Conservation (phyloP, 208 protist genomes). For the Acanthamoeba castellanii region DNA sequence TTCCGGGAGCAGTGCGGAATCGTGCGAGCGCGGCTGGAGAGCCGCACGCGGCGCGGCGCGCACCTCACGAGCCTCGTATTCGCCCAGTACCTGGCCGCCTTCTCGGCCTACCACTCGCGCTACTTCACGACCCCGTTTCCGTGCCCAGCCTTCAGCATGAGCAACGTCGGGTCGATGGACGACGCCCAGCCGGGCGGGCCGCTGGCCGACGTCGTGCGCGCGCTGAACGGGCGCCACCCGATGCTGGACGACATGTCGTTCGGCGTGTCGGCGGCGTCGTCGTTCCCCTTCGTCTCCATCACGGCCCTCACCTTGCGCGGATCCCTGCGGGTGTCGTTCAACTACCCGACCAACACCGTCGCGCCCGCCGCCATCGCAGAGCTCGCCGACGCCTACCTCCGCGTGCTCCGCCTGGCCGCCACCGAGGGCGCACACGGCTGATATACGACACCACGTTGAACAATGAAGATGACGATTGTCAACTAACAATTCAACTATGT, state of each 20-base stretch:
- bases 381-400: background rate
- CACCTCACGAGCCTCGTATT: slow-evolving; percentile 33
- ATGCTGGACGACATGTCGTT: background rate
- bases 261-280: slow-evolving; percentile 1
- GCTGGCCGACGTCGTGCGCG: background rate
- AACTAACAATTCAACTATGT: background rate
- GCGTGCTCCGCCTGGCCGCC: background rate
- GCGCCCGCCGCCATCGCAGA: background rate
- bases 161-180: slow-evolving; percentile 18
- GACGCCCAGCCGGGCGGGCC: background rate
- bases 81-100: slow-evolving; percentile 31
- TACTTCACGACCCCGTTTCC: background rate
- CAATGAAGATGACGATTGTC: background rate
- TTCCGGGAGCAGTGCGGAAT: background rate
- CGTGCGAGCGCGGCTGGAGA: background rate
- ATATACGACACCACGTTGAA: too few species aligned
- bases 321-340: background rate
- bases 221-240: background rate
- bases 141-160: slow-evolving; percentile 21
- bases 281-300: slow-evolving; percentile 33
- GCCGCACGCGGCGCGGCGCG: background rate
- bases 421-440: background rate
- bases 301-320: slow-evolving; percentile 1
- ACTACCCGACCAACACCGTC: slow-evolving; percentile 16
- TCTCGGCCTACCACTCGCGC: slow-evolving; percentile 26